These are phyloP conservation scores for Candida railenensis DNA, from an alignment of 805 yeast genomes.

Conservation along the genomic window DNA sequence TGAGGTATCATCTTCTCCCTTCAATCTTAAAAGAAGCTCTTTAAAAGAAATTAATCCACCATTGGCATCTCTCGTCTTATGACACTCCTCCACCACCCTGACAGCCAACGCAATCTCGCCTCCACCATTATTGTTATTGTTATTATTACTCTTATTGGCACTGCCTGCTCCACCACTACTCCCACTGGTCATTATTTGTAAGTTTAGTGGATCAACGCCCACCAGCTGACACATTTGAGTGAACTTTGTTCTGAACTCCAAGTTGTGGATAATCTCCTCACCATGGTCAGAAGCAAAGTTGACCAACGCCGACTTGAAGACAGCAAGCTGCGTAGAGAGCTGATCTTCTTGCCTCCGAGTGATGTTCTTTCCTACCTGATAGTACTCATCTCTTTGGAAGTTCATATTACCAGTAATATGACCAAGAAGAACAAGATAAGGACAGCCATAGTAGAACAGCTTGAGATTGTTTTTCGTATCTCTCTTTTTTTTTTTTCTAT, in stretches of 20 bases:
- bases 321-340: conserved; percentile 66
- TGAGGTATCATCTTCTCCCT: conserved; percentile 21
- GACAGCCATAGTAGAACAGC: too few species aligned
- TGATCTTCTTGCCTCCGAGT: conserved; percentile 56
- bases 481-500: too few species aligned
- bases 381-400: conserved; percentile 33
- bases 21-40: conserved; percentile 29
- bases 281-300: conserved; percentile 74
- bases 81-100: conserved; percentile 73
- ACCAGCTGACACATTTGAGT: conserved; percentile 73
- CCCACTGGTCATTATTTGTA: conserved; percentile 14
- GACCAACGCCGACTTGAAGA: conserved; percentile 75
- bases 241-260: conserved; percentile 68
- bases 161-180: conserved; percentile 27
- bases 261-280: conserved; percentile 60
- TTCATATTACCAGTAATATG: background rate
- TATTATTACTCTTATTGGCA: conserved; percentile 48
- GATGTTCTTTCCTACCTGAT: conserved; percentile 50
- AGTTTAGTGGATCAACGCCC: conserved; percentile 78
- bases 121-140: conserved; percentile 10
- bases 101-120: conserved; percentile 60
- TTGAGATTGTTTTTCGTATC: background rate
- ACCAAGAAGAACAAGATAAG: background rate
- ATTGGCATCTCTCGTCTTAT: conserved; percentile 64
- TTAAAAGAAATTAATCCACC: conserved; percentile 78